phyloP scores from a whole-genome alignment of 441 rosid species.

The Biscutella laevigata region DNA sequence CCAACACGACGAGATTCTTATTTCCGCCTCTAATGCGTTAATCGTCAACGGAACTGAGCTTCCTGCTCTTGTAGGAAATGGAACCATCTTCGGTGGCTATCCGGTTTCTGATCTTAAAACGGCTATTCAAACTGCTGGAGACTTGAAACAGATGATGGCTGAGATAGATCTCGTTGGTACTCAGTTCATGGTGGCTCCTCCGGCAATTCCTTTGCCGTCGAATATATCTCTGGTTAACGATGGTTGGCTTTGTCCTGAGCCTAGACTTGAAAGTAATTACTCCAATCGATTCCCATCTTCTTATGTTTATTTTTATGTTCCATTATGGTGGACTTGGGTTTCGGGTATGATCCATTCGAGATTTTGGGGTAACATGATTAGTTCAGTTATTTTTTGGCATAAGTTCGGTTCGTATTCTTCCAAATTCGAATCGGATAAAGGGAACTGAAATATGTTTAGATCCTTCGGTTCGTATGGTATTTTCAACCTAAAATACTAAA shows the following conservation, averaged over 20 bases:
- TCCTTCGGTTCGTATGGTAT: too few species aligned
- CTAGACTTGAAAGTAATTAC: conserved; percentile 19
- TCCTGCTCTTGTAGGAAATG: conserved; percentile 39
- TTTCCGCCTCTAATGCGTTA: conserved; percentile 27
- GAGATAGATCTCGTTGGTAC: conserved; percentile 38
- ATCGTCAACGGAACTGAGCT: conserved; percentile 37
- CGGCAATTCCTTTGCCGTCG: conserved; percentile 33
- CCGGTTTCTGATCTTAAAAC: conserved; percentile 39
- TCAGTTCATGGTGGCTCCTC: conserved; percentile 31
- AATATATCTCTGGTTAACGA: conserved; percentile 37
- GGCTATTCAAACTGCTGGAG: conserved; percentile 48
- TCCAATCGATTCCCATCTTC: background rate
- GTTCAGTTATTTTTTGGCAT: too few species aligned
- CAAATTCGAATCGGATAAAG: too few species aligned
- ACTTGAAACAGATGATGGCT: conserved; percentile 28
- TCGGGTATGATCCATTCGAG: too few species aligned
- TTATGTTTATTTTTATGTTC: too few species aligned
- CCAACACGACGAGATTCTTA: conserved; percentile 36
- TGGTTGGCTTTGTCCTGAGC: conserved; percentile 38
- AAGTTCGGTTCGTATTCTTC: too few species aligned
- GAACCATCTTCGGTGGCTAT: conserved; percentile 34
- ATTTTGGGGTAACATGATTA: too few species aligned
- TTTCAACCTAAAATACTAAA: too few species aligned
- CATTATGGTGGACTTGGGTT: too few species aligned
- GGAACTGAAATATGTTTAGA: too few species aligned